A percentile compares a stretch with the other conserved stretches of the same genome.
phyloP scores from a whole-genome alignment of 2,329 filamentous ascomycete species.

The Cercospora sojina region DNA sequence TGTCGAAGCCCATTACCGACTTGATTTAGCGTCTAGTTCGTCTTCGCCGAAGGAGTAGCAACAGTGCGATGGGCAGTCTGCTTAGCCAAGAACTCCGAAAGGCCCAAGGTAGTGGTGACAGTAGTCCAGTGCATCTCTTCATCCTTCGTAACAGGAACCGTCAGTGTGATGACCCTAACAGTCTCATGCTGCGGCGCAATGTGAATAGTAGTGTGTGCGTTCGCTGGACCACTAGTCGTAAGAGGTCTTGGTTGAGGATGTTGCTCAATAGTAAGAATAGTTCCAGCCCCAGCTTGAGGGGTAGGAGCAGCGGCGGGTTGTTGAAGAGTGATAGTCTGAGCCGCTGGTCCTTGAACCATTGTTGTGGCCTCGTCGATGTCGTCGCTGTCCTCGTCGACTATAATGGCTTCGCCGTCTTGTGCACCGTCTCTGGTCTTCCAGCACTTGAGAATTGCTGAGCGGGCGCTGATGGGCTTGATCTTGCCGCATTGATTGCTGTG shows the following conservation, averaged over 20 bases:
- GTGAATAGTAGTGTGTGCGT: not conserved
- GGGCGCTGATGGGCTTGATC: not conserved
- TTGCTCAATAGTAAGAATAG: not conserved
- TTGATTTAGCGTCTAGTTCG: not conserved
- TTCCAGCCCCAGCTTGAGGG: not conserved
- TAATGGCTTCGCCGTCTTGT: not conserved
- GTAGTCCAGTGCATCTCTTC: not conserved
- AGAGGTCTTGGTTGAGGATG: not conserved
- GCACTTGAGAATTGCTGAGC: constrained; percentile 3
- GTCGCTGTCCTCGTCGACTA: not conserved
- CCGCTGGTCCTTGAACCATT: not conserved
- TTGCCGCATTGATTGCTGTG: not conserved
- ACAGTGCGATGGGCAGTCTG: not conserved
- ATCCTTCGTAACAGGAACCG: not conserved
- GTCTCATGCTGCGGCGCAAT: not conserved
- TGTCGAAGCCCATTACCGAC: no score
- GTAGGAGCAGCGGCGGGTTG: not conserved
- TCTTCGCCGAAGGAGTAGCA: not conserved
- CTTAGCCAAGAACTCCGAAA: not conserved
- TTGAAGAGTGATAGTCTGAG: not conserved
- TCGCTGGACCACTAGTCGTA: not conserved
- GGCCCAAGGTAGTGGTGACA: not conserved
- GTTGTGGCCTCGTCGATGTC: not conserved
- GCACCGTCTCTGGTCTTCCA: not conserved
- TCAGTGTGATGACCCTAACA: not conserved